Evolutionary conservation across 2,329 filamentous ascomycete species (phyloP).

Genomic region (Neonectria hederae): DNA sequence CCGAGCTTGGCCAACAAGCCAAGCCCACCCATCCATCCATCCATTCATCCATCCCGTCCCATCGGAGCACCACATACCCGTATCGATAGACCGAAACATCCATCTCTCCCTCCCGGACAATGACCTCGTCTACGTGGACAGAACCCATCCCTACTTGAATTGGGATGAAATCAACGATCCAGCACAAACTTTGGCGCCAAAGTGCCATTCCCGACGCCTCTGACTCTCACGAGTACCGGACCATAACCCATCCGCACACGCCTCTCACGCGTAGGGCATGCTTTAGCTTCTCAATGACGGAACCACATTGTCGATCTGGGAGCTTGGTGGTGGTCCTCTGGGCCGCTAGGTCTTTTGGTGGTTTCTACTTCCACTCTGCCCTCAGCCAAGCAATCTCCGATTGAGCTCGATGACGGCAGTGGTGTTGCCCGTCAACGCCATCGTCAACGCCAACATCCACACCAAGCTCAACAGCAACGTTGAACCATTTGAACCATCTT

Average conservation of each 20-base stretch:
- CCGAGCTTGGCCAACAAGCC: not conserved
- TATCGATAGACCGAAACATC: slow-evolving; percentile 1
- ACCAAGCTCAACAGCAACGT: not conserved
- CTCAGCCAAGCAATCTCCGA: slow-evolving; percentile 3
- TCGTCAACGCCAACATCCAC: slow-evolving; percentile 1
- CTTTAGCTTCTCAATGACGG: slow-evolving; percentile 13
- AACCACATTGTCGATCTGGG: slow-evolving; percentile 6
- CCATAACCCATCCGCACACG: not conserved
- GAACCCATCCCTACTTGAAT: not conserved
- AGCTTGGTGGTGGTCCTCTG: not conserved
- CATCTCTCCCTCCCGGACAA: not conserved
- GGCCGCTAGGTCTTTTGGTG: not conserved
- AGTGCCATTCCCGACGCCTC: slow-evolving; percentile 10
- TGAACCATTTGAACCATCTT: too few species aligned
- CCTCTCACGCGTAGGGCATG: not conserved
- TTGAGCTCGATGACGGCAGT: not conserved
- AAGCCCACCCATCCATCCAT: not conserved
- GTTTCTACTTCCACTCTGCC: not conserved
- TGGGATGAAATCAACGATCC: not conserved
- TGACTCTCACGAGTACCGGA: not conserved
- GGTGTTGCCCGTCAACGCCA: not conserved
- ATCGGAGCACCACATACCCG: slow-evolving; percentile 11
- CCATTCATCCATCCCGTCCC: not conserved
- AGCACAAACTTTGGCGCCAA: slow-evolving; percentile 6
- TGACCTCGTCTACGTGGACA: not conserved